Base-by-base conservation (phyloP, 495 filamentous ascomycete species). In the Xylaria curta region DNA sequence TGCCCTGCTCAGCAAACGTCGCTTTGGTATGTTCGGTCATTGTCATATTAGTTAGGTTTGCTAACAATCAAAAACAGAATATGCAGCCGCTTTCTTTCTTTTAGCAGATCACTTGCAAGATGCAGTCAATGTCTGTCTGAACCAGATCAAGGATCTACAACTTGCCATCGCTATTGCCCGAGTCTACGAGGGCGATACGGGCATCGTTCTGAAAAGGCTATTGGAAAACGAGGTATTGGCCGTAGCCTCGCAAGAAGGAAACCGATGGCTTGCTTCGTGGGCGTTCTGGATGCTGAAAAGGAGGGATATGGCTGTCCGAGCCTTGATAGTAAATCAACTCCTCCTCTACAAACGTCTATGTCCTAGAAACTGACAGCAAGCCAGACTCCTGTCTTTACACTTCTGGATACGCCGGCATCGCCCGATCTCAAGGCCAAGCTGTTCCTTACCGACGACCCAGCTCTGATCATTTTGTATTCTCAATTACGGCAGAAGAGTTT, bases 181-280 rank as follows among this genome's bases (percentile, higher is more conserved):
- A 56, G 92, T 94, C 12, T 95, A 97, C 73, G 94, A 95, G 76
- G 96, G 97, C 26, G 94, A 97, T 61, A 86, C 89, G 44, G 93
- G 94, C 0, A 90, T 90, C 0, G 87, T 95, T 9, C 80, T 98
- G 0, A 87, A 85, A 40, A 88, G 87, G 65, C 85, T 98, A 2
- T 84, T 99, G 1, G 87, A 93, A 78, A 93, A 97, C 28, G 91
- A 89, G 69, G 89, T 98, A 31, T 84, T 98, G 0, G 87, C 91
- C 1, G 85, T 93, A 72, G 96, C 97, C 9, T 88, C 92, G 3
- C 84, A 89, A 13, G 90, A 94, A 69, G 94, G 93, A 0, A 95
- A 98, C 78, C 87, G 95, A 66, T 99, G 97, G 97, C 89, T 97
- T 60, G 94, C 94, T 3, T 94, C 92, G 0, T 99, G 97, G 97